A percentile compares a stretch with the other conserved stretches of the same genome.
Conservation (phyloP, 176 grass and related monocot genomes). For the Oryza longistaminata region DNA sequence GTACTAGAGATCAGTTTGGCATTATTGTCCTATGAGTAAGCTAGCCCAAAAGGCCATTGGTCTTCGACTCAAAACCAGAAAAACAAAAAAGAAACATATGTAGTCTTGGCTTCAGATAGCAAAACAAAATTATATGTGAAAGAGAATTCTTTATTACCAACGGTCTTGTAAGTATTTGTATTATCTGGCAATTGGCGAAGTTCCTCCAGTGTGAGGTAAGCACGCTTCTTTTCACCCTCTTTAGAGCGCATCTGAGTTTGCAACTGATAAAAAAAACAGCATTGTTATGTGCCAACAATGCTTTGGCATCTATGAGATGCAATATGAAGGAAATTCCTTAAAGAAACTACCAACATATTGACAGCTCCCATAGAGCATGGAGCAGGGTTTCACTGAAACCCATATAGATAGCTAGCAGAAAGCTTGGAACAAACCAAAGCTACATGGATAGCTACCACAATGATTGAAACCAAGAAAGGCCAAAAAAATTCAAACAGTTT, state of each 20-base stretch:
- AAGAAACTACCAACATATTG: background rate
- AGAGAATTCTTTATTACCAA: constrained; percentile 54
- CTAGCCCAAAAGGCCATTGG: constrained; percentile 3
- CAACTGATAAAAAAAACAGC: constrained; percentile 53
- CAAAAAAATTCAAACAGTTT: background rate
- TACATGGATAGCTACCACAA: too few species aligned
- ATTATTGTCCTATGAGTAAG: background rate
- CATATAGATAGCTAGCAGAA: background rate
- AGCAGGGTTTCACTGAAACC: background rate
- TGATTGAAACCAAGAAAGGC: background rate
- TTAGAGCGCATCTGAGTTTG: constrained; percentile 82
- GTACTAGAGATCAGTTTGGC: background rate
- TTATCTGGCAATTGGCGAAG: constrained; percentile 78
- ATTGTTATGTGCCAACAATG: background rate
- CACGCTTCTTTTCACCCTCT: constrained; percentile 89
- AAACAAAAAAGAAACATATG: background rate
- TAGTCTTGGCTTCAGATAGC: background rate
- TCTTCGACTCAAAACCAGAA: constrained; percentile 14
- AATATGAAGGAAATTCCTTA: background rate
- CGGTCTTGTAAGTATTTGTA: constrained; percentile 87
- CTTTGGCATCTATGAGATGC: background rate
- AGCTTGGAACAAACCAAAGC: background rate
- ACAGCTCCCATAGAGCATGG: background rate
- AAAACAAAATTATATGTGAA: constrained; percentile 26
- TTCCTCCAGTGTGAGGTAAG: constrained; percentile 91